phyloP scores from a whole-genome alignment of 2,329 filamentous ascomycete species.

The Fusarium brevicatenulatum region DNA sequence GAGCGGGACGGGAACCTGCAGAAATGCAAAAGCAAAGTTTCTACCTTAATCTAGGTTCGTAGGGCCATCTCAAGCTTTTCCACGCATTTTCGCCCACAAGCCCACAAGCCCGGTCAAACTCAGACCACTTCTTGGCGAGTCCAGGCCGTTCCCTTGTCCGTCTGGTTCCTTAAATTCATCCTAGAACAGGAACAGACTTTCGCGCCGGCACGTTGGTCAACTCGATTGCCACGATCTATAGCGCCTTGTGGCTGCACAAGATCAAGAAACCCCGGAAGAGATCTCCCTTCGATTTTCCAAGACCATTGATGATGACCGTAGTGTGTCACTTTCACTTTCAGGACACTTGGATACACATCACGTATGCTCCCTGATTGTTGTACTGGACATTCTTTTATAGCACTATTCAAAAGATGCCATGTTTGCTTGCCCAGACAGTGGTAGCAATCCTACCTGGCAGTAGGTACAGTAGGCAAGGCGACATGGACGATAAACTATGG shows the following conservation, averaged over 20 bases:
- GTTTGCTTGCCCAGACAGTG: background rate
- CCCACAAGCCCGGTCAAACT: conserved; percentile 21
- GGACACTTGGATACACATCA: background rate
- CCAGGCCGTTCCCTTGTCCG: conserved; percentile 24
- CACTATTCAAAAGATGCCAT: background rate
- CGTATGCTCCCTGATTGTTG: background rate
- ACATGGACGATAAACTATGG: conserved; percentile 2
- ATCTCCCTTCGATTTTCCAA: background rate
- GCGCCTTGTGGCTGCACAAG: background rate
- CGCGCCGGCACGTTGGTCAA: conserved; percentile 21
- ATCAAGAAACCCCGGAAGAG: background rate
- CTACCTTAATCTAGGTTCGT: background rate
- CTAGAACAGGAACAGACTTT: conserved; percentile 29
- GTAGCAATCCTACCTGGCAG: background rate
- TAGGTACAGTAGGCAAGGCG: background rate
- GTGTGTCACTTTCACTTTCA: background rate
- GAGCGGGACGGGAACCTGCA: conserved; percentile 30
- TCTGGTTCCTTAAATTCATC: conserved; percentile 4
- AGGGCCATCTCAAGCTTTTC: conserved; percentile 21
- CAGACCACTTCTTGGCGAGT: conserved; percentile 15
- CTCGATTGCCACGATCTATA: conserved; percentile 27
- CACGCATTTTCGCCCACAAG: conserved; percentile 21
- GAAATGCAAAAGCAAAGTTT: conserved; percentile 20
- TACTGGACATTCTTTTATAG: background rate
- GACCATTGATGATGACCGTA: background rate